These are phyloP conservation scores for Leishmania gerbilli DNA, from an alignment of 208 protist species.

Conservation along the genomic window DNA sequence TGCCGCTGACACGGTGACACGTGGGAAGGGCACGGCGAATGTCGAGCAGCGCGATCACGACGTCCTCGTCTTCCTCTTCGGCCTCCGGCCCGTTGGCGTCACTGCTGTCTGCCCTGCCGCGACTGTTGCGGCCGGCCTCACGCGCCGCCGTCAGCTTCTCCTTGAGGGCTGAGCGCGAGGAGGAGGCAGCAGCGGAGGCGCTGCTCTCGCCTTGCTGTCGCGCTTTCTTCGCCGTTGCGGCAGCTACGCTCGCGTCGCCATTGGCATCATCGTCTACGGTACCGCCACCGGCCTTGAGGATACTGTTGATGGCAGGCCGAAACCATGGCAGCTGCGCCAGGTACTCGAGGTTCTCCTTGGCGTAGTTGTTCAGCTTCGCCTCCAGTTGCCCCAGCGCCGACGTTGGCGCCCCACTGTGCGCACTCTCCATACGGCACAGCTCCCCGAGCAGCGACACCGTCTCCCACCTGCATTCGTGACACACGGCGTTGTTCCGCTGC, in stretches of 20 bases:
- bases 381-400: slow-evolving; percentile 38
- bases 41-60: slow-evolving; percentile 72
- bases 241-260: neutral
- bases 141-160: slow-evolving; percentile 28
- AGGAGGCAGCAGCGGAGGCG: slow-evolving; percentile 18
- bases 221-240: neutral
- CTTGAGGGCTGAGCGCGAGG: slow-evolving; percentile 24
- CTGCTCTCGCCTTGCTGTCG: neutral
- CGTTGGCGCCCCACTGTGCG: slow-evolving; percentile 26
- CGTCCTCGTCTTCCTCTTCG: slow-evolving; percentile 66
- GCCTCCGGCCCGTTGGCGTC: neutral
- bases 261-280: slow-evolving; percentile 15
- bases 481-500: slow-evolving; percentile 69
- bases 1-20: neutral
- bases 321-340: slow-evolving; percentile 81
- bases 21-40: slow-evolving; percentile 66
- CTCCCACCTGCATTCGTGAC: slow-evolving; percentile 78
- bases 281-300: slow-evolving; percentile 41
- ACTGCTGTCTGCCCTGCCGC: neutral
- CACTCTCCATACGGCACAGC: slow-evolving; percentile 72
- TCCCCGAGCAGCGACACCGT: slow-evolving; percentile 79
- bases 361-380: slow-evolving; percentile 68
- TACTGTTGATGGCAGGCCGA: slow-evolving; percentile 39
- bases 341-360: slow-evolving; percentile 67
- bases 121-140: slow-evolving; percentile 12